phyloP scores from a whole-genome alignment of 2,329 filamentous ascomycete species.

The Parastagonospora nodorum region DNA sequence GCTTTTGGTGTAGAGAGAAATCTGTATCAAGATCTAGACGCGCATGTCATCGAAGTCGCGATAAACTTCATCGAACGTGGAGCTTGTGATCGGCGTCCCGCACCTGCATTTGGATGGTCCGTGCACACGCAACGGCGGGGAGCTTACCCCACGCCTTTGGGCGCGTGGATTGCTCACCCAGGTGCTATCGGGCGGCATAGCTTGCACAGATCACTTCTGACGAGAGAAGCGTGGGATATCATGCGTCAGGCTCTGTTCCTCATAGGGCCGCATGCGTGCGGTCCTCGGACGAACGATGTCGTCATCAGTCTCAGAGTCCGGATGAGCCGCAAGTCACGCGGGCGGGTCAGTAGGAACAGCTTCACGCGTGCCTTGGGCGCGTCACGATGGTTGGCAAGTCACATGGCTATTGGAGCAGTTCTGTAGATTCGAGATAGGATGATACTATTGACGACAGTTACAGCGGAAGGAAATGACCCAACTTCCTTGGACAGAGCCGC shows the following conservation, averaged over 20 bases:
- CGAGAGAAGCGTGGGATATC: no score
- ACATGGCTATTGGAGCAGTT: slow-evolving; percentile 16
- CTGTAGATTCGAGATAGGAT: slow-evolving; percentile 24
- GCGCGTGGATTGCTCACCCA: neutral
- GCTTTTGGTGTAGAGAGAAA: neutral
- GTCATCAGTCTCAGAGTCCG: slow-evolving; percentile 38
- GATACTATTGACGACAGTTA: slow-evolving; percentile 27
- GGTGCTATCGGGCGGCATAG: no score
- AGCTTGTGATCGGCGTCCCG: slow-evolving; percentile 17
- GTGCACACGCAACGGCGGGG: slow-evolving; percentile 13
- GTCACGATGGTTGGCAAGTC: slow-evolving; percentile 14
- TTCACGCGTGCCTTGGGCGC: neutral
- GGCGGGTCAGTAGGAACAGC: slow-evolving; percentile 17
- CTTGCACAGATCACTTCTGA: no score
- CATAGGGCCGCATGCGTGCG: slow-evolving; percentile 6
- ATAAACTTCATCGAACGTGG: slow-evolving; percentile 20
- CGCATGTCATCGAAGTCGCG: slow-evolving; percentile 12
- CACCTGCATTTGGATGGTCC: slow-evolving; percentile 20
- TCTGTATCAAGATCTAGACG: neutral
- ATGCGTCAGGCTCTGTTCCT: no score
- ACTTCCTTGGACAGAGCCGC: slow-evolving; percentile 5
- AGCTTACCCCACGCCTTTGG: slow-evolving; percentile 3
- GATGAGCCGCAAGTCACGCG: slow-evolving; percentile 41
- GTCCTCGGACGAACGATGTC: slow-evolving; percentile 32
- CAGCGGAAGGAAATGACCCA: slow-evolving; percentile 19